Percentiles rank a stretch among this genome's conserved stretches.
Conservation (phyloP, 1,284 basidiomycete genomes). For the Uromyces viciae-fabae region DNA sequence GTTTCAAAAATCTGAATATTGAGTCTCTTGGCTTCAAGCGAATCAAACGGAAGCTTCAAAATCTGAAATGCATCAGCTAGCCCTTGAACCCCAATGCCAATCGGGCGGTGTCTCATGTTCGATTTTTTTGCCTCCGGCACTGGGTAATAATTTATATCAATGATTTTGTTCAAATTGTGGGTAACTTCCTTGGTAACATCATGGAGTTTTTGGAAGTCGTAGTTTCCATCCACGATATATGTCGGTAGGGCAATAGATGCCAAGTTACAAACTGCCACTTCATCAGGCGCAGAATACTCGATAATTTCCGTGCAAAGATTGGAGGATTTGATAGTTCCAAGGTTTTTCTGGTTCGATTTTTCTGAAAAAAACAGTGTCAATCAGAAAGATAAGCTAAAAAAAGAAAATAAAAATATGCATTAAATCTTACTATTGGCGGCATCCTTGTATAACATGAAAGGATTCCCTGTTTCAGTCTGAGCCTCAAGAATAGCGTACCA, state of each 20-base stretch:
- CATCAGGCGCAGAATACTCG: constrained; percentile 95
- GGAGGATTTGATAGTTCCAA: constrained; percentile 98
- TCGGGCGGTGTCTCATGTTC: constrained; percentile 96
- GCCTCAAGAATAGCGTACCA: constrained; percentile 98
- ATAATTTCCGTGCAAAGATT: constrained; percentile 99
- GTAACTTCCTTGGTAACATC: constrained; percentile 84
- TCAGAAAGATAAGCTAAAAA: too few relatives aligned
- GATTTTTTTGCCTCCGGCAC: constrained; percentile 83
- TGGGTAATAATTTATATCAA: constrained; percentile 89
- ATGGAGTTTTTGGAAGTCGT: constrained; percentile 89
- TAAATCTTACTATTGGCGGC: constrained; percentile 56
- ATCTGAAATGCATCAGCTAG: constrained; percentile 98
- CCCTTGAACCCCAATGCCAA: constrained; percentile 96
- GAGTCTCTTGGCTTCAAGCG: constrained; percentile 75
- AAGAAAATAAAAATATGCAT: too few relatives aligned
- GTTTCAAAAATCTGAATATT: constrained; percentile 99
- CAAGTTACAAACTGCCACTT: constrained; percentile 98
- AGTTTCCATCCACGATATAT: constrained; percentile 55
- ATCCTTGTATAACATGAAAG: constrained; percentile 96
- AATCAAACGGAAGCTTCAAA: constrained; percentile 92
- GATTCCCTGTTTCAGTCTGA: constrained; percentile 96
- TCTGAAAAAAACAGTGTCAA: too few relatives aligned
- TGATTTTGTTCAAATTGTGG: constrained; percentile 89
- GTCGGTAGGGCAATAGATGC: constrained; percentile 89
- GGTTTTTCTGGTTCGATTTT: constrained; percentile 81